These are phyloP conservation scores for Atractiella rhizophila DNA, from an alignment of 768 basidiomycete species.

Conservation along the genomic window DNA sequence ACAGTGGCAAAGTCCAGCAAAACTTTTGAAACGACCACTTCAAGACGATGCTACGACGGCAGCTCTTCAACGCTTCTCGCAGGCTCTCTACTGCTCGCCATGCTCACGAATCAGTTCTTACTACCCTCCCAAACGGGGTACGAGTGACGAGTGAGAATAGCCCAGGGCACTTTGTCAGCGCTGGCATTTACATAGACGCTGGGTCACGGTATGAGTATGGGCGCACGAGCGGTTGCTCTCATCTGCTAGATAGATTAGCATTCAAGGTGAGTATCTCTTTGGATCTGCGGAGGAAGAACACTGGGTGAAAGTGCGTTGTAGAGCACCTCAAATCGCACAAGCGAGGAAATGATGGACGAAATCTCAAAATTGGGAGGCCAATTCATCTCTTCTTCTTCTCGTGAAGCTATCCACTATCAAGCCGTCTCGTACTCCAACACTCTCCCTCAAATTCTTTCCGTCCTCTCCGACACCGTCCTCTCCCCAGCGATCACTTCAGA, in stretches of 20 bases:
- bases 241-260: conserved; percentile 83
- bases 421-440: conserved; percentile 71
- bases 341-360: conserved; percentile 50
- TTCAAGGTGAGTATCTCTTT: conserved; percentile 44
- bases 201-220: conserved; percentile 68
- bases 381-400: conserved; percentile 65
- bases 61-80: no score
- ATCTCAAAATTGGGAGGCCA: conserved; percentile 71
- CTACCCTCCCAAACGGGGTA: conserved; percentile 71
- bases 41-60: no score
- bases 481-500: conserved; percentile 47
- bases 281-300: not conserved
- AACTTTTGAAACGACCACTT: no score
- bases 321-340: conserved; percentile 54
- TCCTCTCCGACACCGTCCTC: conserved; percentile 73
- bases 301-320: conserved; percentile 1
- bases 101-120: no score
- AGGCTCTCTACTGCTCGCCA: no score
- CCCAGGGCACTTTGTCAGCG: conserved; percentile 78
- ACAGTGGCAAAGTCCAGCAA: no score
- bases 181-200: conserved; percentile 81
- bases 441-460: conserved; percentile 53
- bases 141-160: conserved; percentile 72
- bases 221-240: conserved; percentile 50
- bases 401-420: conserved; percentile 94